Base-by-base conservation (phyloP, 495 filamentous ascomycete genomes). In the Penicillium flavigenum region DNA sequence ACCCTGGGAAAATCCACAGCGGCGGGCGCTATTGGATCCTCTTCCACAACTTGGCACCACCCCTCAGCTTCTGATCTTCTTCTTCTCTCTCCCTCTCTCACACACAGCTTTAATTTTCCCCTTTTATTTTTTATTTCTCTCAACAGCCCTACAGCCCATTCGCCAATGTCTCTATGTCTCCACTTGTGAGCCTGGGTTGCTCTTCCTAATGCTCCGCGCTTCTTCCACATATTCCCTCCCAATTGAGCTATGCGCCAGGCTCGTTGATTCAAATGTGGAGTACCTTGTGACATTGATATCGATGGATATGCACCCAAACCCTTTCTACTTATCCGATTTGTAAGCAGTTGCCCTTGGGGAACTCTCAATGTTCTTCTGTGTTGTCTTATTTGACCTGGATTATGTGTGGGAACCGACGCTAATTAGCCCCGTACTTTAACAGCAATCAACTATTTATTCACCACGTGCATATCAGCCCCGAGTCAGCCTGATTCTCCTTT, bases 1-100 rank as follows among this genome's bases (percentile, higher is more conserved):
- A 59, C 59, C 24, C 32, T 46, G 27, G 38, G 49, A 51, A 39
- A 59, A 56, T 52, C 57, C 56, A 63, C 61, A 36, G 43, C 32
- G 24, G 36, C 38, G 34, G 62, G 59, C 47, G 49, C 57, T 60
- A 63, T 63, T 65, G 63, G 60, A 56, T 63, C 49, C 49, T 48
- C 51, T 55, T 52, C 22, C 58, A 39, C 42, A 38, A 46, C 55
- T 64, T 62, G 62, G 62, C 62, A 58, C 49, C 50, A 58, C 49
- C 50, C 50, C 59, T 60, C 59, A 63, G 57, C 56, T 65, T 64
- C 32, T 31, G 42, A 32, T 51, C 59, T 58, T 53, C 57, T 45
- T 50, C 34, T 36, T 39, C 36, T 6, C 36, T 17, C 43, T 47
- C 54, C 57, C 54, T 36, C 27, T 48, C 29, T 32, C 48, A 41